Evolutionary conservation across 148 eudicot species (phyloP).

Genomic region (Vaccinium darrowii): DNA sequence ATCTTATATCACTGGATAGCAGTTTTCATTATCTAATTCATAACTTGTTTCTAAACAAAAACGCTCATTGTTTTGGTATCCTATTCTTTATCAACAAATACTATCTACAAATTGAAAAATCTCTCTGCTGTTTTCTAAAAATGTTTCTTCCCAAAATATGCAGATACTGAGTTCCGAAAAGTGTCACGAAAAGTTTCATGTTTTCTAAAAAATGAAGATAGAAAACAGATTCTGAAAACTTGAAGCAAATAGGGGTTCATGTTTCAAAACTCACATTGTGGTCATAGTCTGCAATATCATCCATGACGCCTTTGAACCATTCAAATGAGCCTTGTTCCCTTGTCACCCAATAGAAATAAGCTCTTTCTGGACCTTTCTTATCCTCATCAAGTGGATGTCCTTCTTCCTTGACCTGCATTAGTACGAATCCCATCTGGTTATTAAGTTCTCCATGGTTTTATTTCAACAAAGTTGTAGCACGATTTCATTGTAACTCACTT

Average conservation of each 20-base stretch:
- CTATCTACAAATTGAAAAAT: neutral
- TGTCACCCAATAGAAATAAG: constrained; percentile 91
- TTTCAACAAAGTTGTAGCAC: neutral
- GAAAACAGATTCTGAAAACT: neutral
- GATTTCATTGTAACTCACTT: constrained; percentile 18
- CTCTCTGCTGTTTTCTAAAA: neutral
- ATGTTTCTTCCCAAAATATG: neutral
- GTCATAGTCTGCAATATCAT: constrained; percentile 74
- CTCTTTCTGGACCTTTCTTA: constrained; percentile 62
- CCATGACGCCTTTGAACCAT: constrained; percentile 93
- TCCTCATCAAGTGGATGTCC: constrained; percentile 1
- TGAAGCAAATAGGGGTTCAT: neutral
- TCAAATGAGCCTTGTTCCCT: constrained; percentile 91
- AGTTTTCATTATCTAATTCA: constrained; percentile 3
- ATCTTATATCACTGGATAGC: neutral
- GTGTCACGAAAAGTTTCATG: neutral
- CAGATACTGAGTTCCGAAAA: neutral
- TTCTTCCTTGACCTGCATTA: constrained; percentile 38
- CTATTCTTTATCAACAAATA: neutral
- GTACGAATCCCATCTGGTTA: neutral
- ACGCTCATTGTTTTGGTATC: neutral
- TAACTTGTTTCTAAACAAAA: neutral
- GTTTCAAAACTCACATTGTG: constrained; percentile 39
- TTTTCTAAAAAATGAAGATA: neutral
- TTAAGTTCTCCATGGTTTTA: neutral